A percentile compares a stretch with the other conserved stretches of the same genome.
phyloP scores from a whole-genome alignment of 176 grass and related monocot genomes.

The Bromus sterilis region DNA sequence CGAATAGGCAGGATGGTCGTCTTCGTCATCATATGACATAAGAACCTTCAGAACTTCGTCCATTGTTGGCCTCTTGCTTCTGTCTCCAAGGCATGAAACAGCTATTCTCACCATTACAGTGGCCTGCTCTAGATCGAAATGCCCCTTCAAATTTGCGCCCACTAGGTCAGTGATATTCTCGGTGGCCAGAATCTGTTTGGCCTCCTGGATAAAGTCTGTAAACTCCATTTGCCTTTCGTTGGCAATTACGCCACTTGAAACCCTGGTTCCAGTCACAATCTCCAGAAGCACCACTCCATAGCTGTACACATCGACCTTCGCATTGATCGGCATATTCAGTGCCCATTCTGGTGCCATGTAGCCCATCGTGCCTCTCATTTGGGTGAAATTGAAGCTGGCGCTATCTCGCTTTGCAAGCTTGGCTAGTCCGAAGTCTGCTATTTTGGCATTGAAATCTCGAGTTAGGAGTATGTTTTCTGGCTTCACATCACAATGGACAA shows the following conservation, averaged over 20 bases:
- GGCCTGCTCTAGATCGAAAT: constrained; percentile 37
- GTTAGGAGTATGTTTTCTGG: constrained; percentile 79
- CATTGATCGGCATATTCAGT: constrained; percentile 38
- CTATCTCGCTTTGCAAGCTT: constrained; percentile 46
- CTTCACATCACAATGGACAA: constrained; percentile 85
- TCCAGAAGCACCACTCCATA: constrained; percentile 57
- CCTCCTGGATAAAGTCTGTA: constrained; percentile 16
- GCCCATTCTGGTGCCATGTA: constrained; percentile 87
- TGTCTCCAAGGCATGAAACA: constrained; percentile 46
- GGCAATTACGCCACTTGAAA: constrained; percentile 24
- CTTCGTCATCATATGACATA: constrained; percentile 37
- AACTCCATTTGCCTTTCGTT: constrained; percentile 1
- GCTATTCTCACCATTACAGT: constrained; percentile 36
- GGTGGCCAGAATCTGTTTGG: constrained; percentile 19
- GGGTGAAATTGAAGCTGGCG: constrained; percentile 34
- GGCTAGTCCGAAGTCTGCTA: constrained; percentile 67
- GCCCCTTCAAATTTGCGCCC: constrained; percentile 27
- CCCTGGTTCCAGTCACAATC: constrained; percentile 44
- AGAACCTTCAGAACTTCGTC: constrained; percentile 47
- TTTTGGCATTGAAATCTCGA: constrained; percentile 62
- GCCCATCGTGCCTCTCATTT: constrained; percentile 67
- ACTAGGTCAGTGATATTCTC: constrained; percentile 35
- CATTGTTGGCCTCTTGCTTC: constrained; percentile 52
- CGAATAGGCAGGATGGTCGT: constrained; percentile 30
- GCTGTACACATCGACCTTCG: constrained; percentile 71